phyloP scores from a whole-genome alignment of 106 monocot genomes.

The Narthecium ossifragum region DNA sequence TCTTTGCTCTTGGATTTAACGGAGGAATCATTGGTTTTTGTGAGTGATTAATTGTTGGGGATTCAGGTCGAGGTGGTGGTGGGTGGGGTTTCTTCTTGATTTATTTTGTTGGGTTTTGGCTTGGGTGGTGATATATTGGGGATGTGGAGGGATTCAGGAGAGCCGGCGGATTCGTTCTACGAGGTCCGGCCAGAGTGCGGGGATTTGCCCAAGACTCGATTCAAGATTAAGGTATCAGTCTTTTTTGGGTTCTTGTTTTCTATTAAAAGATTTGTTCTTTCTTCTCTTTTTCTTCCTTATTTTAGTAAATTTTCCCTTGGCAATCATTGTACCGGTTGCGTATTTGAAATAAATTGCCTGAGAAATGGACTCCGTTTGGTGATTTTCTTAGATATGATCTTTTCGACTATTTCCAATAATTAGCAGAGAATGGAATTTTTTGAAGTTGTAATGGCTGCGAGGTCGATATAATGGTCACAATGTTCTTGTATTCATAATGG shows the following conservation, averaged over 20 bases:
- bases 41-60: background rate
- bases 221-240: slow-evolving; percentile 65
- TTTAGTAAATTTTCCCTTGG: no score
- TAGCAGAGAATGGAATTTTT: no score
- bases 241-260: background rate
- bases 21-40: background rate
- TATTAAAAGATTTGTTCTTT: background rate
- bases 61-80: background rate
- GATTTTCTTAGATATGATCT: no score
- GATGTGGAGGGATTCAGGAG: slow-evolving; percentile 44
- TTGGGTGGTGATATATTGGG: slow-evolving; percentile 6
- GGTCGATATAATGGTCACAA: no score
- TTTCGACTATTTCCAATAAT: no score
- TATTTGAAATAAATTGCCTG: no score
- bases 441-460: no score
- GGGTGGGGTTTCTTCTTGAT: background rate
- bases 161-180: slow-evolving; percentile 50
- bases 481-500: no score
- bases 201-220: slow-evolving; percentile 58
- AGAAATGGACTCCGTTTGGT: no score
- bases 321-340: no score
- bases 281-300: no score
- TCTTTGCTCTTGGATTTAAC: background rate
- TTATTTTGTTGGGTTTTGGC: slow-evolving; percentile 3
- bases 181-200: slow-evolving; percentile 49